A percentile compares a stretch with the other conserved stretches of the same genome.
Conservation (phyloP, 1,284 basidiomycete species). For the Fistulinella cinereoalba region DNA sequence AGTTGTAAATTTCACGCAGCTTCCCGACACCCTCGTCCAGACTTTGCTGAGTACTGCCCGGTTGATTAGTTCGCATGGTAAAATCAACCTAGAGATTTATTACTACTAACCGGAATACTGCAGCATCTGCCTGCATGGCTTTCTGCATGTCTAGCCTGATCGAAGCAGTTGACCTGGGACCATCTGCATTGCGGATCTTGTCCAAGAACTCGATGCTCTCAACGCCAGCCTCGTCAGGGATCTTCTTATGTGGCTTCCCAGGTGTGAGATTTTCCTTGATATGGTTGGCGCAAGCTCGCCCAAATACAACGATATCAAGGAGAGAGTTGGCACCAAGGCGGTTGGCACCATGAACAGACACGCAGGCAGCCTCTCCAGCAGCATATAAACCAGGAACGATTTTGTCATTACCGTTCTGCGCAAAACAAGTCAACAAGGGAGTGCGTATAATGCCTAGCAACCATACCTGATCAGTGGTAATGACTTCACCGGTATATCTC, state of each 20-base stretch:
- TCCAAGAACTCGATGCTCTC: constrained; percentile 89
- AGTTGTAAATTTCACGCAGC: constrained; percentile 83
- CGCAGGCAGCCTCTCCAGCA: constrained; percentile 98
- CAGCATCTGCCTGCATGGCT: constrained; percentile 95
- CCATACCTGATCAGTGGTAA: constrained; percentile 72
- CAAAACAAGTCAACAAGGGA: background rate
- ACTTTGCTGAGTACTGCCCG: constrained; percentile 77
- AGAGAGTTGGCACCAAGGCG: constrained; percentile 99
- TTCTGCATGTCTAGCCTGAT: constrained; percentile 97
- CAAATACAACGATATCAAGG: constrained; percentile 98
- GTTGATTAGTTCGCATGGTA: constrained; percentile 2
- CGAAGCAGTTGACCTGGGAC: constrained; percentile 84
- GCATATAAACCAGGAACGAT: constrained; percentile 97
- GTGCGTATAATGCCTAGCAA: background rate
- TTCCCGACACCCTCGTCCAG: constrained; percentile 92
- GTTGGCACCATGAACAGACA: constrained; percentile 99
- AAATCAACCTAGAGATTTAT: background rate
- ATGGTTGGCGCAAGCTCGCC: constrained; percentile 97
- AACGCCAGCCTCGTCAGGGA: constrained; percentile 87
- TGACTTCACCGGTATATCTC: constrained; percentile 95
- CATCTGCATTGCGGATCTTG: constrained; percentile 81
- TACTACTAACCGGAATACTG: constrained; percentile 77
- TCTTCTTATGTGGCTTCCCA: constrained; percentile 88
- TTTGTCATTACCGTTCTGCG: constrained; percentile 82
- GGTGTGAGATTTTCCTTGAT: constrained; percentile 91